Percentiles rank a stretch among this genome's conserved stretches.
phyloP scores from a whole-genome alignment of 179 eudicot genomes.

The Silene vulgaris region DNA sequence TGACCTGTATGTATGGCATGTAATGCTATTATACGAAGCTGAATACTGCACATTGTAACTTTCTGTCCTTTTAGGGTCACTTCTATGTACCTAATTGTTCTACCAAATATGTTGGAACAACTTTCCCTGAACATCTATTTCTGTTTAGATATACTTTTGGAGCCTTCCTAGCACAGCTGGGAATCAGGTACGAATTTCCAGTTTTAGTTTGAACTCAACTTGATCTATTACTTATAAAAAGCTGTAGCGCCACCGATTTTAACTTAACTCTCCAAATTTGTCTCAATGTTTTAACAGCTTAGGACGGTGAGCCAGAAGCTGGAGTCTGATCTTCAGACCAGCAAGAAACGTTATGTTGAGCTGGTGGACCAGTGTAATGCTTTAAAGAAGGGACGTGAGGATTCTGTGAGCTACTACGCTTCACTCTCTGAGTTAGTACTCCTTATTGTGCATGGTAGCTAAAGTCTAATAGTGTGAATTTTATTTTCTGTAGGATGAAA shows the following conservation, averaged over 20 bases:
- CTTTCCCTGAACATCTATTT: slow-evolving; percentile 11
- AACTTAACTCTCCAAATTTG: slow-evolving; percentile 13
- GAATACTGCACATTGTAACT: not conserved
- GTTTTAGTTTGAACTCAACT: slow-evolving; percentile 13
- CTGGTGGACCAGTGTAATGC: slow-evolving; percentile 59
- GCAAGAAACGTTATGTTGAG: slow-evolving; percentile 62
- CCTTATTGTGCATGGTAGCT: slow-evolving; percentile 9
- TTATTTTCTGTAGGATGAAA: slow-evolving; percentile 55
- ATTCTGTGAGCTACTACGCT: slow-evolving; percentile 57
- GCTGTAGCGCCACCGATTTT: not conserved
- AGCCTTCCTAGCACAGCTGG: slow-evolving; percentile 99
- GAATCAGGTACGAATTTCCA: slow-evolving; percentile 61
- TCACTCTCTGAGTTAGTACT: not conserved
- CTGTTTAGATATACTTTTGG: slow-evolving; percentile 79
- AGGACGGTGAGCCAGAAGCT: slow-evolving; percentile 65
- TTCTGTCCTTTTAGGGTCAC: not conserved
- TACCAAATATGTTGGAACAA: not conserved
- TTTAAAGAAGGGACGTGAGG: slow-evolving; percentile 84
- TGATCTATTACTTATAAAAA: not conserved
- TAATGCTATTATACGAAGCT: not conserved
- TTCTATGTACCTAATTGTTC: not conserved
- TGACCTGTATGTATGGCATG: slow-evolving; percentile 9
- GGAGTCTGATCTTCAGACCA: slow-evolving; percentile 66
- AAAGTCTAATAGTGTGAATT: slow-evolving; percentile 12
- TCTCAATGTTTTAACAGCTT: slow-evolving; percentile 45